These are phyloP conservation scores for Penicillium ochrochloron DNA, from an alignment of 495 filamentous ascomycete genomes.

Conservation along the genomic window DNA sequence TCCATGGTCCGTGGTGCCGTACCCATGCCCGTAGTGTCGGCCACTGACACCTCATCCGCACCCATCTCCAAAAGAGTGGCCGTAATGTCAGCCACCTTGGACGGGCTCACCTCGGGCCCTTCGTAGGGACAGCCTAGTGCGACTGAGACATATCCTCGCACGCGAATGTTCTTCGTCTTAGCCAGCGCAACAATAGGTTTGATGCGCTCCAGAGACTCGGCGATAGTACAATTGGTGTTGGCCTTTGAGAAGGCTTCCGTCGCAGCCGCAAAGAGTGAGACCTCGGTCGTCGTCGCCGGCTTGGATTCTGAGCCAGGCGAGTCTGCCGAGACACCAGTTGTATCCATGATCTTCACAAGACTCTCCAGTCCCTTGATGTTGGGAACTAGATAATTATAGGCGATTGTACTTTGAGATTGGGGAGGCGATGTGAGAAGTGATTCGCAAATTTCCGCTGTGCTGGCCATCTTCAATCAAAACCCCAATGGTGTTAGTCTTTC, in stretches of 20 bases:
- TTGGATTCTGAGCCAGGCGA: conserved; percentile 41
- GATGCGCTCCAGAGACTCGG: conserved; percentile 78
- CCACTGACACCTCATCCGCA: conserved; percentile 90
- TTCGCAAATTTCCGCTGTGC: conserved; percentile 80
- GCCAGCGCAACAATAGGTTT: conserved; percentile 74
- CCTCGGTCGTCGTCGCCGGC: conserved; percentile 60
- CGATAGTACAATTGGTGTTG: conserved; percentile 90
- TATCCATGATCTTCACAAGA: conserved; percentile 50
- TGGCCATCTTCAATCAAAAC: conserved; percentile 73
- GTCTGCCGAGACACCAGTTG: conserved; percentile 45
- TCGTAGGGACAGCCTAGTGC: conserved; percentile 95
- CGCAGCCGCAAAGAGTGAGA: conserved; percentile 91
- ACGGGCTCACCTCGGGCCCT: conserved; percentile 77
- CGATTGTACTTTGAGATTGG: conserved; percentile 64
- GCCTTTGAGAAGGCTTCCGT: conserved; percentile 89
- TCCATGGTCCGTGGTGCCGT: conserved; percentile 79
- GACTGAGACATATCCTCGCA: conserved; percentile 94
- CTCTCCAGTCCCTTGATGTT: conserved; percentile 80
- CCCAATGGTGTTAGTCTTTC: conserved; percentile 13
- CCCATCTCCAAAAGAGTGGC: conserved; percentile 89
- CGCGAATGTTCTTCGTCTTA: conserved; percentile 70
- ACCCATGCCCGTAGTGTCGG: conserved; percentile 96
- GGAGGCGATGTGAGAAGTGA: conserved; percentile 67
- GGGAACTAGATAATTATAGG: conserved; percentile 92
- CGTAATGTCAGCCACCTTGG: conserved; percentile 82